Evolutionary conservation across 257 asterid genomes (phyloP), one percentile per base, ranked within the genome.

Genomic region (Ajuga chamaepitys): DNA sequence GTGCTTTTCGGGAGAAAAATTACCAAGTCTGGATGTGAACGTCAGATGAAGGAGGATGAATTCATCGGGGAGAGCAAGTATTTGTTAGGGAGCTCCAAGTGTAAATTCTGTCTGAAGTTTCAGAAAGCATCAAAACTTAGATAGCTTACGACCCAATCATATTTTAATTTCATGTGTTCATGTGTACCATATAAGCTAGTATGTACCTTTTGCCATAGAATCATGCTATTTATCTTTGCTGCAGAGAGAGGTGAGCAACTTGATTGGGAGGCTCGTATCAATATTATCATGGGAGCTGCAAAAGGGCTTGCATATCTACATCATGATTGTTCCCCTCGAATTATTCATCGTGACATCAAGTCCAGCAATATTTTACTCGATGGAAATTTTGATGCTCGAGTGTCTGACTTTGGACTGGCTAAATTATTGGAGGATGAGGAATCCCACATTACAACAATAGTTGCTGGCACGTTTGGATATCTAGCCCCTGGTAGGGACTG

Each of bases 401-500:
- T 91, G 37, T 89, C 96, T 30, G 97, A 92, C 78, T 92, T 92
- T 71, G 98, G 98, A 64, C 82, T 88, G 75, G 98, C 98, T 74
- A 92, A 92, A 71, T 76, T 92, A 68, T 77, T 92, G 74, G 83
- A 82, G 85, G 98, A 92, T 74, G 97, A 89, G 64, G 98, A 92
- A 66, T 88, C 98, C 48, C 98, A 92, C 82, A 92, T 88, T 69
- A 88, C 98, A 32, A 92, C 98, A 51, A 92, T 92, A 73, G 98
- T 92, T 74, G 98, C 97, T 61, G 97, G 98, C 44, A 92, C 97
- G 42, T 92, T 88, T 81, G 98, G 97, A 55, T 92, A 92, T 81
- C 84, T 92, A 68, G 97, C 98, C 64, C 98, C 98, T 40, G 97
- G 98, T 92, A 77, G 51, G 80, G 55, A 25, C 57, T 55, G 11